phyloP scores from a whole-genome alignment of 169 alveolate species.

The Blepharisma undulans region DNA sequence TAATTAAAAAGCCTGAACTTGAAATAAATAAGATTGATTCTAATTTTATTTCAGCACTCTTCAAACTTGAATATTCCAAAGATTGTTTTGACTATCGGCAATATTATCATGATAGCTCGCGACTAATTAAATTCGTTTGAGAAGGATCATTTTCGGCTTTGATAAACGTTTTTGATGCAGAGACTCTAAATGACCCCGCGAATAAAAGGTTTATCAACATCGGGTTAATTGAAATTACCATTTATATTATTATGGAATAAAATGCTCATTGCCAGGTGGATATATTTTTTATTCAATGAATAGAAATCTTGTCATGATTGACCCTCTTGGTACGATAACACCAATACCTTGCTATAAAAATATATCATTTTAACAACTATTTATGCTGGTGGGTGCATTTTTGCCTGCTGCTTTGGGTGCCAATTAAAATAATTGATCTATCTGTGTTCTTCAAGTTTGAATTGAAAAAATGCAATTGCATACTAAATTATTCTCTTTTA shows the following conservation, averaged over 20 bases:
- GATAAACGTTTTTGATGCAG: not conserved
- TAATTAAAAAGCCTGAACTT: not conserved
- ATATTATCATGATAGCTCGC: not conserved
- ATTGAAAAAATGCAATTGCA: too few species aligned
- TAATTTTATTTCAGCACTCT: not conserved
- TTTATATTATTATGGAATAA: not conserved
- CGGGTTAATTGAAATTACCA: not conserved
- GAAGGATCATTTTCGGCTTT: too few species aligned
- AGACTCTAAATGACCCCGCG: too few species aligned
- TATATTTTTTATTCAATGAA: not conserved
- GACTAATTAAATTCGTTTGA: not conserved
- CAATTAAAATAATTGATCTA: too few species aligned
- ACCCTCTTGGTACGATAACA: too few species aligned
- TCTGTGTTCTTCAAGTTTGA: too few species aligned
- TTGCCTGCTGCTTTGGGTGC: not conserved
- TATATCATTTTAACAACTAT: too few species aligned
- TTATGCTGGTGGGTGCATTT: not conserved
- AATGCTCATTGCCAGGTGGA: not conserved
- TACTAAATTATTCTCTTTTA: too few species aligned
- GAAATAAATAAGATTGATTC: not conserved
- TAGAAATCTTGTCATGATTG: too few species aligned
- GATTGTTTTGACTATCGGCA: not conserved
- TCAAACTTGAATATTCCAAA: not conserved
- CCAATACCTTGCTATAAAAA: too few species aligned
- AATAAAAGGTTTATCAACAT: not conserved